Conservation (phyloP, 805 yeast species). For the Tetrapisispora fleetii region DNA sequence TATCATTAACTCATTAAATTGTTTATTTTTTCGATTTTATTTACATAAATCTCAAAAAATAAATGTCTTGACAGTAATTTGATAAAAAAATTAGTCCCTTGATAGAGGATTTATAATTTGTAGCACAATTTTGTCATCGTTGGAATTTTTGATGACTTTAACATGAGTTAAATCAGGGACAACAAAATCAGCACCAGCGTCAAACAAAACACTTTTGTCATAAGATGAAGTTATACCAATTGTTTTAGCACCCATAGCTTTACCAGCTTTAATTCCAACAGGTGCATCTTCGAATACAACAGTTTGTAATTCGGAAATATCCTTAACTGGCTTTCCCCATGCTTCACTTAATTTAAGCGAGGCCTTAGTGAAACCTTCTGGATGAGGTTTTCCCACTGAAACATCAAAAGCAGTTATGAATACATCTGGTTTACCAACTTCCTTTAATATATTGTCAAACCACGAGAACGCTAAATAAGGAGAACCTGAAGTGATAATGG, state of each 20-base stretch:
- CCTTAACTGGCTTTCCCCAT: constrained; percentile 15
- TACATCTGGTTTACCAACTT: constrained; percentile 48
- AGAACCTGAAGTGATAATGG: constrained; percentile 73
- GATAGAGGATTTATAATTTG: constrained; percentile 9
- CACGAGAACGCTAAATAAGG: constrained; percentile 59
- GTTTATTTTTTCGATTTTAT: too few relatives aligned
- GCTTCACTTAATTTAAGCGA: constrained; percentile 40
- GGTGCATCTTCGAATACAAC: constrained; percentile 80
- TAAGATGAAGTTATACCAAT: constrained; percentile 70
- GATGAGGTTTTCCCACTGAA: constrained; percentile 65
- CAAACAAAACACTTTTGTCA: constrained; percentile 49
- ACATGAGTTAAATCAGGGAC: constrained; percentile 45
- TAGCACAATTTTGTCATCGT: constrained; percentile 6
- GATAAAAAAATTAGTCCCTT: not conserved
- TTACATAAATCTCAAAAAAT: too few relatives aligned
- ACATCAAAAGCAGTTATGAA: constrained; percentile 72
- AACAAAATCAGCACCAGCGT: constrained; percentile 68
- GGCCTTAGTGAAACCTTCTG: constrained; percentile 59
- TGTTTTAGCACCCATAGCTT: constrained; percentile 61
- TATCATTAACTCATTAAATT: too few relatives aligned
- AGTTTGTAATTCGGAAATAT: constrained; percentile 17
- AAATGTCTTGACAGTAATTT: too few relatives aligned
- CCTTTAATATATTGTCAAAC: constrained; percentile 45
- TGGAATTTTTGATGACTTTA: constrained; percentile 8
- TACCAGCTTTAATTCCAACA: constrained; percentile 69